A percentile compares a stretch with the other conserved stretches of the same genome.
Evolutionary conservation across 805 yeast species (phyloP).

Genomic region (Kregervanrija fluxuum): DNA sequence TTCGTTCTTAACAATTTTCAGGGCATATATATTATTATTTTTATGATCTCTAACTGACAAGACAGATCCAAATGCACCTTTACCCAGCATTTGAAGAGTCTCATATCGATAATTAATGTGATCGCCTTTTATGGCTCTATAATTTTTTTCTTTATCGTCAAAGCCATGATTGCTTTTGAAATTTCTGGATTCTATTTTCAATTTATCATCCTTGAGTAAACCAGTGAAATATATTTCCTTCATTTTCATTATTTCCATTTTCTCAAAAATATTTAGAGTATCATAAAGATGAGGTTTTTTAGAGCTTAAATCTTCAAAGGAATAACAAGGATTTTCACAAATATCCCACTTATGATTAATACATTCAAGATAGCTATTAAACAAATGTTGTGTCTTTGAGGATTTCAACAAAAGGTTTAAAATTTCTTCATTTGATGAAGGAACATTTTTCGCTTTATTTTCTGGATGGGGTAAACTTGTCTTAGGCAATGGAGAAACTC

Average conservation of each 20-base stretch:
- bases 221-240: slow-evolving; percentile 48
- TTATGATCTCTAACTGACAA: slow-evolving; percentile 64
- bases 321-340: slow-evolving; percentile 1
- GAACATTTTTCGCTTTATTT: too few species aligned
- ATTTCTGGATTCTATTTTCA: slow-evolving; percentile 31
- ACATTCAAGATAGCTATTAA: too few species aligned
- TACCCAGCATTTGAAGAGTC: slow-evolving; percentile 52
- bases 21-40: slow-evolving; percentile 49
- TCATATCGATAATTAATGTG: slow-evolving; percentile 74
- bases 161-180: slow-evolving; percentile 53
- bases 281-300: slow-evolving; percentile 16
- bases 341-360: too few species aligned
- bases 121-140: slow-evolving; percentile 48
- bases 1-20: slow-evolving; percentile 70
- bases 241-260: slow-evolving; percentile 47
- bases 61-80: slow-evolving; percentile 81
- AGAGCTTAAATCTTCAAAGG: slow-evolving; percentile 12
- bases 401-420: too few species aligned
- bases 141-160: slow-evolving; percentile 64
- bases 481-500: too few species aligned
- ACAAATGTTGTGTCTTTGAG: too few species aligned
- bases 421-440: too few species aligned
- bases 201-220: slow-evolving; percentile 13
- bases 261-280: slow-evolving; percentile 45
- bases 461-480: too few species aligned